Conservation (phyloP, 495 filamentous ascomycete genomes). For the Penicillium dipodomyicola region DNA sequence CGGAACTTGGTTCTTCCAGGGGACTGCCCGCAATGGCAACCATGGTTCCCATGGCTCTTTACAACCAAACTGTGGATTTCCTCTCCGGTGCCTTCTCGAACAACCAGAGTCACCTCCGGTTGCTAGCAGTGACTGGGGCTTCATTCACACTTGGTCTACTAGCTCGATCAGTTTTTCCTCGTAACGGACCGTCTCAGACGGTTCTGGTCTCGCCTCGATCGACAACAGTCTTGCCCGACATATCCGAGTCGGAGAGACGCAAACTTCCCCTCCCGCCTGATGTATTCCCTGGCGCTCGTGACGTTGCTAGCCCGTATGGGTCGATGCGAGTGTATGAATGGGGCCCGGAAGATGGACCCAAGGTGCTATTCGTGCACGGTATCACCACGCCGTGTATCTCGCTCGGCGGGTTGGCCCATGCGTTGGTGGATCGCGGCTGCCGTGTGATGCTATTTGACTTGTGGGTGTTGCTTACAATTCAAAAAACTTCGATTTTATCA, state of each 20-base stretch:
- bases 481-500: too few relatives aligned
- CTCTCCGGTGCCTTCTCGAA: slow-evolving; percentile 40
- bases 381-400: slow-evolving; percentile 81
- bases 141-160: slow-evolving; percentile 45
- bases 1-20: slow-evolving; percentile 8
- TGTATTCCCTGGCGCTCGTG: slow-evolving; percentile 68
- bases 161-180: slow-evolving; percentile 35
- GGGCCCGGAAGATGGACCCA: slow-evolving; percentile 75
- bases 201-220: slow-evolving; percentile 49
- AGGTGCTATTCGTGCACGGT: slow-evolving; percentile 80
- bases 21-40: slow-evolving; percentile 9
- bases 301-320: slow-evolving; percentile 77
- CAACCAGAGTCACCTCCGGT: slow-evolving; percentile 38
- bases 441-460: slow-evolving; percentile 78
- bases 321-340: slow-evolving; percentile 84
- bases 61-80: slow-evolving; percentile 40
- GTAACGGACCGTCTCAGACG: slow-evolving; percentile 9
- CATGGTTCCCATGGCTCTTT: slow-evolving; percentile 43
- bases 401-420: slow-evolving; percentile 63
- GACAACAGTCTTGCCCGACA: slow-evolving; percentile 42
- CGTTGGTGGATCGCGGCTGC: slow-evolving; percentile 69
- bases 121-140: slow-evolving; percentile 42
- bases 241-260: slow-evolving; percentile 47
- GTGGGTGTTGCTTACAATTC: slow-evolving; percentile 25
- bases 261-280: slow-evolving; percentile 69